Evolutionary conservation across 225 moss, liverwort and hornwort genomes (phyloP), one percentile per base, ranked within the genome.

Genomic region (Marchantia paleacea): DNA sequence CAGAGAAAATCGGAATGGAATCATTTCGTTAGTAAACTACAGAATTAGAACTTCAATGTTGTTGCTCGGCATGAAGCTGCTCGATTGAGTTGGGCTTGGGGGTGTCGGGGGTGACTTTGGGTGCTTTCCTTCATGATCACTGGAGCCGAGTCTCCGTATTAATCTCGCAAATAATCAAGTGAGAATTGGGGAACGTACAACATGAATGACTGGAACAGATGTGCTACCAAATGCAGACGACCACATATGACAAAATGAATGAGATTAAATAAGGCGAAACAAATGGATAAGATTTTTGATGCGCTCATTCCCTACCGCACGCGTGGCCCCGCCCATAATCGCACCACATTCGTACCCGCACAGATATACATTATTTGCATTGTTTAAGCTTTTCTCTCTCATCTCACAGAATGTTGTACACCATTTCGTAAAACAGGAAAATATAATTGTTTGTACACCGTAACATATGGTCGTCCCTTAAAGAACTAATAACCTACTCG

Each of bases 341-440:
- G 49, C n/a, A 52, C 52, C 28, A 12, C 0, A 53, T 52, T 53
- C 52, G 73, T 73, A 73, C 52, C 19, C 5, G 52, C 25, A n/a
- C 73, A 52, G 52, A 53, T 52, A 26, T 25, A 73, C 24, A 52
- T 73, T 73, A 73, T 73, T 52, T 26, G n/a, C 11, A 52, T 73
- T 73, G 13, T 52, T 73, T 52, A 73, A 14, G 24, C 14, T 52
- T 73, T 73, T 73, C 73, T 73, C 73, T 73, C 73, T 73, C 73
- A 73, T 73, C 73, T 73, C 73, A 73, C 52, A 73, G 73, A 73
- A 73, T 73, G 73, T 73, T 73, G 73, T 73, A 73, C 73, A 73
- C 52, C 52, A 73, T 73, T 52, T 73, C 52, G 52, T 52, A 73
- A 71, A 73, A 22, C 73, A 73, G 52, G 53, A 53, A 53, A 68